These are phyloP conservation scores for Pseudopyricularia cyperi DNA, from an alignment of 2,329 filamentous ascomycete genomes.

Conservation along the genomic window DNA sequence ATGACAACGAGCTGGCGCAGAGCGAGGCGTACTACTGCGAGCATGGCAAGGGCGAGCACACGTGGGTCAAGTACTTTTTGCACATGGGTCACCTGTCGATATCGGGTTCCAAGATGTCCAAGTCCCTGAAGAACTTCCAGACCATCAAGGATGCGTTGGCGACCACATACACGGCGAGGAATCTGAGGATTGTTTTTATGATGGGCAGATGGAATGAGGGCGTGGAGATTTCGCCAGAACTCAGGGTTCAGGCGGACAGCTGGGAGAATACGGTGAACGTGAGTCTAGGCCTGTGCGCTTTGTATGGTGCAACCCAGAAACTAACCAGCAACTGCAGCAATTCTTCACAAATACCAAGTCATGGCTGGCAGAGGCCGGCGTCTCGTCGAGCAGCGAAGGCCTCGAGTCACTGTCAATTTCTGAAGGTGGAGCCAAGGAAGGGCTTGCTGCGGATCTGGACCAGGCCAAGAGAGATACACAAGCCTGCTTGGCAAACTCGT, in stretches of 20 bases:
- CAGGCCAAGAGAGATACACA: constrained; percentile 34
- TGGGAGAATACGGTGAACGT: constrained; percentile 65
- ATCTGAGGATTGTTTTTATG: constrained; percentile 74
- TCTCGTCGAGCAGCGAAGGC: neutral
- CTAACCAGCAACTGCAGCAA: constrained; percentile 10
- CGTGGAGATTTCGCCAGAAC: constrained; percentile 77
- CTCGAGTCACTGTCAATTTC: constrained; percentile 1
- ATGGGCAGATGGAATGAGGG: constrained; percentile 84
- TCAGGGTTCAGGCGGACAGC: constrained; percentile 57
- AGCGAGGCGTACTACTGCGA: constrained; percentile 62
- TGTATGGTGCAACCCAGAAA: neutral
- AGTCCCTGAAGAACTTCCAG: constrained; percentile 89
- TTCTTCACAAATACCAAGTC: constrained; percentile 12
- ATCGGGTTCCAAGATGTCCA: constrained; percentile 88
- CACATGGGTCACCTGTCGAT: constrained; percentile 93
- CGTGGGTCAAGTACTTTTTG: constrained; percentile 83
- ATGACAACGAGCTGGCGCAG: constrained; percentile 85
- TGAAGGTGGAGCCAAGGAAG: neutral
- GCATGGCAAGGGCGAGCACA: constrained; percentile 13
- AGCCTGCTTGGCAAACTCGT: constrained; percentile 63
- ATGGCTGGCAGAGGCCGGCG: constrained; percentile 1
- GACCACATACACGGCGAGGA: constrained; percentile 59
- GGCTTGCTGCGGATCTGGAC: constrained; percentile 19
- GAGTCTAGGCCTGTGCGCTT: neutral
- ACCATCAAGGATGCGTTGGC: constrained; percentile 75